These are phyloP conservation scores for Penicillium brevicompactum DNA, from an alignment of 2,329 filamentous ascomycete genomes.

Conservation along the genomic window DNA sequence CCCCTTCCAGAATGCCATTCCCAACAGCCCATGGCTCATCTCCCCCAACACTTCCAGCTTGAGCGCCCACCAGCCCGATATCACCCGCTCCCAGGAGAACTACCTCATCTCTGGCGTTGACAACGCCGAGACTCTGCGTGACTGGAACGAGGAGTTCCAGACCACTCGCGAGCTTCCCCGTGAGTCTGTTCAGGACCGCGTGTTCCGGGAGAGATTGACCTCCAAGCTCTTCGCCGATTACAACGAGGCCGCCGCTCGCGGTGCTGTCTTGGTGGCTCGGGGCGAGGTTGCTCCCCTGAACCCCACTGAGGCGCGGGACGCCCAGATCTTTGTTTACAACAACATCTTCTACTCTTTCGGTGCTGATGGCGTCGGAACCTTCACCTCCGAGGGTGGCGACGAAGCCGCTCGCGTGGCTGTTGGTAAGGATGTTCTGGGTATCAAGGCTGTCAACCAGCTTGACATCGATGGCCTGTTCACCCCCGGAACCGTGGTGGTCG, in stretches of 20 bases:
- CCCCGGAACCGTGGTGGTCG: slow-evolving; percentile 91
- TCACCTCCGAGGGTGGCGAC: slow-evolving; percentile 92
- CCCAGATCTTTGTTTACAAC: slow-evolving; percentile 99
- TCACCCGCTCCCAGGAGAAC: slow-evolving; percentile 88
- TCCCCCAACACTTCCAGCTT: slow-evolving; percentile 64
- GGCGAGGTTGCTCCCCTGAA: slow-evolving; percentile 93
- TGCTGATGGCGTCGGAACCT: slow-evolving; percentile 94
- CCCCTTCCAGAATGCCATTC: slow-evolving; percentile 93
- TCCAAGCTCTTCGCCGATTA: slow-evolving; percentile 98
- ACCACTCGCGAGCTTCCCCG: slow-evolving; percentile 92
- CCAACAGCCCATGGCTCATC: slow-evolving; percentile 89
- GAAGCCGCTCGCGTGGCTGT: slow-evolving; percentile 95
- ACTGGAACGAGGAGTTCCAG: slow-evolving; percentile 99
- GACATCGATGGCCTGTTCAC: slow-evolving; percentile 95
- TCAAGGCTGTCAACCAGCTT: slow-evolving; percentile 93
- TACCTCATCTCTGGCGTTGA: slow-evolving; percentile 89
- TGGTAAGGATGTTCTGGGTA: slow-evolving; percentile 92
- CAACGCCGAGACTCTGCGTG: slow-evolving; percentile 88
- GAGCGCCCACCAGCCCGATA: slow-evolving; percentile 75
- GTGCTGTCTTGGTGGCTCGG: slow-evolving; percentile 86
- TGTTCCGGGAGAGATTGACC: slow-evolving; percentile 90
- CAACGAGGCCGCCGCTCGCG: slow-evolving; percentile 89
- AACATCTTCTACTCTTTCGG: slow-evolving; percentile 99
- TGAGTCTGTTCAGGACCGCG: slow-evolving; percentile 90
- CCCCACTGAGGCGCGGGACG: slow-evolving; percentile 87